Conservation (phyloP, 192 early-diverging fungal species). For the Coemansia sp. region DNA sequence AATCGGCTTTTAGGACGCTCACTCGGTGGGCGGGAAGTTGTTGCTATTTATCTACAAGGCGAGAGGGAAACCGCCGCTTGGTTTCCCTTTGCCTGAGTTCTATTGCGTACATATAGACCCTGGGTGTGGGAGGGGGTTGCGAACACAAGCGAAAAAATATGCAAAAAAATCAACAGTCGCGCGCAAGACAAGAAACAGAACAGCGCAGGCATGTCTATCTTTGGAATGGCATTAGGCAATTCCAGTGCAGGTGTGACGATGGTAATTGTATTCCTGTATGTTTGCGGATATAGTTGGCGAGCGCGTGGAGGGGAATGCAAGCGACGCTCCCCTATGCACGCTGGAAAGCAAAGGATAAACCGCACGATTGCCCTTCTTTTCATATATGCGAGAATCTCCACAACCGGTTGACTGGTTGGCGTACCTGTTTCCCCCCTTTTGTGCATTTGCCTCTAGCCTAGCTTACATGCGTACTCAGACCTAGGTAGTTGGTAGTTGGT, state of each 20-base stretch:
- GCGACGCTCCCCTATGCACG: not conserved
- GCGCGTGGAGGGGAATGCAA: not conserved
- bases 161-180: slow-evolving; percentile 4
- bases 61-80: not conserved
- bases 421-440: not conserved
- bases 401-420: slow-evolving; percentile 6
- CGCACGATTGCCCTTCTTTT: not conserved
- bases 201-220: slow-evolving; percentile 3
- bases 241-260: not conserved
- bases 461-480: not conserved
- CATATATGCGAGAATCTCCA: not conserved
- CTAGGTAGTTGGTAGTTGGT: not conserved
- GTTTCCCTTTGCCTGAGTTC: not conserved
- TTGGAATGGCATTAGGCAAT: slow-evolving; percentile 2
- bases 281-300: slow-evolving; percentile 10
- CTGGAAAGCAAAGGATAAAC: slow-evolving; percentile 7
- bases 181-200: not conserved
- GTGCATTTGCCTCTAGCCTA: not conserved
- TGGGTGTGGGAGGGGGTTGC: not conserved
- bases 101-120: not conserved
- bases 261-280: slow-evolving; percentile 1
- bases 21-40: not conserved
- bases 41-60: slow-evolving; percentile 6
- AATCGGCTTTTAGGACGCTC: not conserved
- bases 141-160: not conserved